Evolutionary conservation across 805 yeast species (phyloP), one percentile per base, ranked within the genome.

Genomic region (Diddensiella santjacobensis): DNA sequence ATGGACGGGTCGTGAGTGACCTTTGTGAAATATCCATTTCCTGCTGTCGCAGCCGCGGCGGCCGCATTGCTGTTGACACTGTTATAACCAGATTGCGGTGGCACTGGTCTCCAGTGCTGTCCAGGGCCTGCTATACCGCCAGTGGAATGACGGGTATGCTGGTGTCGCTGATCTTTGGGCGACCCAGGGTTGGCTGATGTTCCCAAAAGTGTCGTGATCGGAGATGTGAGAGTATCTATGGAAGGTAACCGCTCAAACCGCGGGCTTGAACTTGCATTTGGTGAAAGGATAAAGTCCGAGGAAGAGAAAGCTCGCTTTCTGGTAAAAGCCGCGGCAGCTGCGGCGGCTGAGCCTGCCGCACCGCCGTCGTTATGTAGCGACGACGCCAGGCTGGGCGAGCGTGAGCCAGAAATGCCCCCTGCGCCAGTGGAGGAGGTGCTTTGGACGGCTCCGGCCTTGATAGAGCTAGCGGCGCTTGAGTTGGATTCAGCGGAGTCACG

Each of bases 241-340:
- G 61, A 54, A 19, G 63, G 63, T 40, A 59, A 48, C 18, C 60
- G 47, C 33, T 40, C 43, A 23, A 19, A 40, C 15, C 38, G 15
- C 10, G 38, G 38, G 8, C 20, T n/a, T 17, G 38, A 17, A 17
- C 15, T 35, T 8, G 20, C 10, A 35, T 17, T 35, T 13, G 38
- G 38, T 8, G 38, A 35, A 8, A 35, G 38, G 15, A 35, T 17
- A 35, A 35, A 35, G 20, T 35, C 38, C 18, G 38, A 35, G 6
- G 38, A 35, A 13, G 38, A 35, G 18, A 35, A 35, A 17, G 38
- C 38, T 17, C 38, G 15, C 15, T 35, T 35, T 17, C 38, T 8
- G 8, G 38, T n/a, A 10, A 15, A 10, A 8, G 38, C 8, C 8
- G 31, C 8, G 31, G 11, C 13, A 26, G 8, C 8, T 13, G 31